Percentiles rank a stretch among this genome's conserved stretches.
Conservation (phyloP, 192 early-diverging fungal species). For the Umbelopsis vinacea region DNA sequence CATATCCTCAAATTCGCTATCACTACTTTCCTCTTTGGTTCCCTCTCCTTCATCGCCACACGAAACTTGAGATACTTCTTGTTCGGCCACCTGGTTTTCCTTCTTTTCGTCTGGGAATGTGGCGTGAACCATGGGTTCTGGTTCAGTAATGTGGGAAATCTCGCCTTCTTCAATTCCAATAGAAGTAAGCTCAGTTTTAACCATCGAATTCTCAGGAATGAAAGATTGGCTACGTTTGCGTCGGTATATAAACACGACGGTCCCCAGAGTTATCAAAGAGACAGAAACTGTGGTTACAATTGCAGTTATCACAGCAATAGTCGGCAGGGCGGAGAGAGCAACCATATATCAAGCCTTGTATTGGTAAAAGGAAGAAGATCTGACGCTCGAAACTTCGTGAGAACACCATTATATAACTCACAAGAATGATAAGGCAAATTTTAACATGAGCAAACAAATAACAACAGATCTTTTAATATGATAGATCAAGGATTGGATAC, state of each 20-base stretch:
- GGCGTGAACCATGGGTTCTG: neutral
- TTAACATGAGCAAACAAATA: conserved; percentile 6
- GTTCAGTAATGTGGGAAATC: neutral
- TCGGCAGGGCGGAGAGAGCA: neutral
- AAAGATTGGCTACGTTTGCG: neutral
- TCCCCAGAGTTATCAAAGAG: neutral
- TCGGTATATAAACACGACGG: neutral
- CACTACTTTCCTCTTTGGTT: neutral
- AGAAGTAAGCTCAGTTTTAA: neutral
- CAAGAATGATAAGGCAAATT: conserved; percentile 4
- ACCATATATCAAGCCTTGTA: neutral
- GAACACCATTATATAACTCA: neutral
- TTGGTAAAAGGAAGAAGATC: neutral
- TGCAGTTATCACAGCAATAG: neutral
- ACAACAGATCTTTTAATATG: neutral
- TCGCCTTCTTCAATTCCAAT: conserved; percentile 5
- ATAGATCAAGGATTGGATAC: neutral
- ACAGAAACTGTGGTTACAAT: neutral
- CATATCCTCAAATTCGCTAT: neutral
- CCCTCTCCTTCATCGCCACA: neutral
- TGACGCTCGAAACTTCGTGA: neutral
- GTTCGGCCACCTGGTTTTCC: neutral
- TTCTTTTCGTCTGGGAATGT: neutral
- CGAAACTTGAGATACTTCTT: neutral
- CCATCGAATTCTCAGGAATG: neutral